phyloP scores from a whole-genome alignment of 495 filamentous ascomycete species.

The Aspergillus indologenus region DNA sequence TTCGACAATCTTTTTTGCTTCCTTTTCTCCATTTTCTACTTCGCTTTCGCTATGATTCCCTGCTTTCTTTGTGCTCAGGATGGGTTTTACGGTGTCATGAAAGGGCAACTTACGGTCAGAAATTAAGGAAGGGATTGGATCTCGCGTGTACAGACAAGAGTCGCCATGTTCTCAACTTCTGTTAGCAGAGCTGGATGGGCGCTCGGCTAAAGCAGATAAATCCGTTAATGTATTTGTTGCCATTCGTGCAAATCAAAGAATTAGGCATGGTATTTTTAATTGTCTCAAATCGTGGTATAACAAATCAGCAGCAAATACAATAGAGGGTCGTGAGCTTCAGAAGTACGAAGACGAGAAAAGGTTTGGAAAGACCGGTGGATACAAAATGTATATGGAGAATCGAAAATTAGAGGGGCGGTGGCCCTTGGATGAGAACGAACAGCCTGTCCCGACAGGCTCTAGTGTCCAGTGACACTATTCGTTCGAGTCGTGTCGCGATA shows the following conservation, averaged over 20 bases:
- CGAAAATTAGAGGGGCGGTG: not conserved
- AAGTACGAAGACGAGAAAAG: not conserved
- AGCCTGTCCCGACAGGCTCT: constrained; percentile 13
- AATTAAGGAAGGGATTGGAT: not conserved
- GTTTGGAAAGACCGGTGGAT: not conserved
- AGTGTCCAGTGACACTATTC: constrained; percentile 27
- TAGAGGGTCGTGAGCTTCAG: not conserved
- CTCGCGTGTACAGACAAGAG: not conserved
- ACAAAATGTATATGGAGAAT: not conserved
- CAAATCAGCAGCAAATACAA: not conserved
- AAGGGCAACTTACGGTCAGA: not conserved
- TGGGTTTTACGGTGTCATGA: not conserved
- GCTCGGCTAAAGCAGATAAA: not conserved
- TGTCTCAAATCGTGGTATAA: not conserved
- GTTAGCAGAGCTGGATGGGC: not conserved
- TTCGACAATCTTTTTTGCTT: not conserved
- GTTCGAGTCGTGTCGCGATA: constrained; percentile 39
- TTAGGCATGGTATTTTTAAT: not conserved
- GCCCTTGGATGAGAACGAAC: not conserved
- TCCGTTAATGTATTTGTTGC: not conserved
- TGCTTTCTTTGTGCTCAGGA: not conserved
- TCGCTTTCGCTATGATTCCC: not conserved
- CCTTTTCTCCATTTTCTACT: not conserved
- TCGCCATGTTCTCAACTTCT: too few relatives aligned
- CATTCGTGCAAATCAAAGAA: not conserved